These are phyloP conservation scores for Blepharisma stoltei DNA, from an alignment of 73 alveolate genomes.

Conservation along the genomic window DNA sequence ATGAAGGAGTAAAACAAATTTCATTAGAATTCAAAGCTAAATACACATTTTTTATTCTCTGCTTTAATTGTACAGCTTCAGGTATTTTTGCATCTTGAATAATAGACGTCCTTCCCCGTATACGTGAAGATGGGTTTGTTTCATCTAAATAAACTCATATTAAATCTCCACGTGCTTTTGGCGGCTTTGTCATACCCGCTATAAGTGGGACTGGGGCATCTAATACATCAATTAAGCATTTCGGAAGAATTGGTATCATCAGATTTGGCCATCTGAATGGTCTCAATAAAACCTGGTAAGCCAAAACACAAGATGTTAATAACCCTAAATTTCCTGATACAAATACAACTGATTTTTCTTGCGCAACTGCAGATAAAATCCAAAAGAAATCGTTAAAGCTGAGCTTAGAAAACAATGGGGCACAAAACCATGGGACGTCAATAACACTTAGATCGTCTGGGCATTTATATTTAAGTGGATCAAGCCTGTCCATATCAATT, in stretches of 20 bases:
- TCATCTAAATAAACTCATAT: background rate
- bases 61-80: background rate
- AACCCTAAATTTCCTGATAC: constrained; percentile 43
- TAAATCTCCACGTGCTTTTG: background rate
- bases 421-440: constrained; percentile 47
- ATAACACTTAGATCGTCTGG: background rate
- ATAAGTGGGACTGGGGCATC: constrained; percentile 67
- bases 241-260: constrained; percentile 58
- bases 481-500: background rate
- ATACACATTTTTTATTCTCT: too few relatives aligned
- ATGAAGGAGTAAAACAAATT: too few relatives aligned
- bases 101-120: background rate
- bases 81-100: background rate
- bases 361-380: constrained; percentile 43
- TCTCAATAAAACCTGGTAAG: constrained; percentile 38
- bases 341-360: constrained; percentile 63
- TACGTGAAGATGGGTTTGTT: background rate
- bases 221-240: constrained; percentile 47
- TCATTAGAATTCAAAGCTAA: too few relatives aligned
- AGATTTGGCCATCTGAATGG: constrained; percentile 70
- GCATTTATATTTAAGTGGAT: background rate
- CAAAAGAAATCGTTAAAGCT: constrained; percentile 37
- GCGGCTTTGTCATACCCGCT: constrained; percentile 40
- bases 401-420: constrained; percentile 44
- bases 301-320: constrained; percentile 50